Evolutionary conservation across 768 basidiomycete species (phyloP), one percentile per base, ranked within the genome.

Genomic region (Termitomyces sp.): DNA sequence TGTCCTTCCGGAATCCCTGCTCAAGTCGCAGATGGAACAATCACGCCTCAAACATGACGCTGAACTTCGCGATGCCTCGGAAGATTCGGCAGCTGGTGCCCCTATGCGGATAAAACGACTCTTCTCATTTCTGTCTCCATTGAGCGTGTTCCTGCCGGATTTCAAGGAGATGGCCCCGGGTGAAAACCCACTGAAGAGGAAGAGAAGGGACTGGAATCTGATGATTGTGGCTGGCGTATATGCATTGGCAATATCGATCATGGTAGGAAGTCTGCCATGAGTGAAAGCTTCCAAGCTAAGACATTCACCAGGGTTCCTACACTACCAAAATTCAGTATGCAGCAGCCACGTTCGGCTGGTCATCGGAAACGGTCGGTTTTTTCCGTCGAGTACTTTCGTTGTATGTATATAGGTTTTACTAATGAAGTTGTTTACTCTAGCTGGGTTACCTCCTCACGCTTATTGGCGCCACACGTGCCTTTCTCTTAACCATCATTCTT

Each of bases 1-100:
- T 57, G 27, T 91, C 59, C 66, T 95, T 48, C 94, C 94, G 0
- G 93, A 97, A 70, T 91, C 92, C 0, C 77, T 94, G 1, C 82
- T 87, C 10, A 65, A 70, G 36, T 73, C 69, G 0, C 74, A 82
- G 52, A 84, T 80, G 82, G 70, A 69, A 57, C 62, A 66, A 16
- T 73, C 79, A 3, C 71, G 69, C 42, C 60, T 55, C 5, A 73
- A 71, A 54, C 72, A 83, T 57, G 61, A 65, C 10, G 72, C 71
- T 24, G 73, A 75, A 36, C 55, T 74, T 7, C 49, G 67, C 50
- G 64, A 64, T 7, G 36, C 47, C 0, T 60, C 64, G 32, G 53
- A 48, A 8, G 61, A 64, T 47, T 51, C 59, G 5, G 44, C 63
- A 18, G 63, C 60, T n/a, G 66, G 64, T 27, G 12, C 71, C 2